Conservation (phyloP, 257 asterid species). For the Rehmannia glutinosa region DNA sequence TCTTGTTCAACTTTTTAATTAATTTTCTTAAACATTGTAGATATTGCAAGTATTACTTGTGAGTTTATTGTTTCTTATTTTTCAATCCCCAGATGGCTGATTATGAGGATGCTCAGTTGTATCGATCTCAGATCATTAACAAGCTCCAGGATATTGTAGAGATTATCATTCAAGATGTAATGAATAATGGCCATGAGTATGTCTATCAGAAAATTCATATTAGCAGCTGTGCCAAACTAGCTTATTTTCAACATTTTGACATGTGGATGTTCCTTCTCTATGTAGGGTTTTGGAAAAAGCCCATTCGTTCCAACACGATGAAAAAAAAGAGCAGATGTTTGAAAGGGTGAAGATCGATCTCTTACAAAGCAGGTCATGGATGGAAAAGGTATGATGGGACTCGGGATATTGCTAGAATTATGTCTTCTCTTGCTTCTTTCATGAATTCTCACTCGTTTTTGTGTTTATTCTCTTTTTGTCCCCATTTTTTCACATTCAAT, state of each 20-base stretch:
- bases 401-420: constrained; percentile 12
- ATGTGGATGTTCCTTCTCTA: constrained; percentile 14
- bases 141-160: constrained; percentile 88
- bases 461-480: background rate
- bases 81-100: constrained; percentile 46
- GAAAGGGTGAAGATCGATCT: constrained; percentile 55
- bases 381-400: constrained; percentile 98
- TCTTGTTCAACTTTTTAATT: constrained; percentile 4
- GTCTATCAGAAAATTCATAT: constrained; percentile 24
- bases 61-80: constrained; percentile 1
- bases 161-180: constrained; percentile 86
- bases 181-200: constrained; percentile 69
- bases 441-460: background rate
- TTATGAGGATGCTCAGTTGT: constrained; percentile 37
- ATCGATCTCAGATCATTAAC: constrained; percentile 68
- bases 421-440: constrained; percentile 4
- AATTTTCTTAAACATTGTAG: constrained; percentile 10
- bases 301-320: constrained; percentile 33
- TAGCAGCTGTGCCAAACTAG: constrained; percentile 8
- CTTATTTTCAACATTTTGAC: constrained; percentile 21
- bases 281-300: constrained; percentile 54
- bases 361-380: constrained; percentile 54
- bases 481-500: constrained; percentile 11
- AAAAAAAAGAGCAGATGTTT: constrained; percentile 72
- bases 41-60: background rate